Evolutionary conservation across 306 rosid species (phyloP).

Genomic region (Castanea sativa): DNA sequence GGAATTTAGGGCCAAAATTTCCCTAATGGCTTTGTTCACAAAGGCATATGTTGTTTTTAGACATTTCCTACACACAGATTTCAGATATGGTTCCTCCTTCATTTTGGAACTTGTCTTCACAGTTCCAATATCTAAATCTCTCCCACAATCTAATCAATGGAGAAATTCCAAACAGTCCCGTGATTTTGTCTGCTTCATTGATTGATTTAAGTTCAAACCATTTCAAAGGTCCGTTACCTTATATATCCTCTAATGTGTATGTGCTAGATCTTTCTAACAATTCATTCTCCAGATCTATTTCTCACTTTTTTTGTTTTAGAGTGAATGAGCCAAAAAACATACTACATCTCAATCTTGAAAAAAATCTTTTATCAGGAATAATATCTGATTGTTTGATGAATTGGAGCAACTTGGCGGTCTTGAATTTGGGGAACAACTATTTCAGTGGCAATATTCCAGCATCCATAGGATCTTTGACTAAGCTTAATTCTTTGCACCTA

Average conservation of each 20-base stretch:
- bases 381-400: conserved; percentile 19
- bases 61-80: conserved; percentile 7
- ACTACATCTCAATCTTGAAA: not conserved
- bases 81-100: conserved; percentile 8
- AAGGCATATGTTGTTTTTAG: rapidly evolving
- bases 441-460: conserved; percentile 25
- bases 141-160: no score
- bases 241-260: not conserved
- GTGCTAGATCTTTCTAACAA: conserved; percentile 4
- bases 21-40: no score
- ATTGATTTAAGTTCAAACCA: not conserved
- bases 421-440: conserved; percentile 13
- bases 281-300: not conserved
- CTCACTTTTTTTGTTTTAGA: not conserved
- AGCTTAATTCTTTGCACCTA: conserved; percentile 10
- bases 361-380: conserved; percentile 3
- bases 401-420: not conserved
- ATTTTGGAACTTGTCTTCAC: not conserved
- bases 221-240: conserved; percentile 1
- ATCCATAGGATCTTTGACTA: conserved; percentile 17
- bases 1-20: no score
- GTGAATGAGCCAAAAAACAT: not conserved
- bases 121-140: no score
- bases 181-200: not conserved
- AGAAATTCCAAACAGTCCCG: no score